phyloP scores from a whole-genome alignment of 116 monocot genomes.

The Posidonia oceanica region DNA sequence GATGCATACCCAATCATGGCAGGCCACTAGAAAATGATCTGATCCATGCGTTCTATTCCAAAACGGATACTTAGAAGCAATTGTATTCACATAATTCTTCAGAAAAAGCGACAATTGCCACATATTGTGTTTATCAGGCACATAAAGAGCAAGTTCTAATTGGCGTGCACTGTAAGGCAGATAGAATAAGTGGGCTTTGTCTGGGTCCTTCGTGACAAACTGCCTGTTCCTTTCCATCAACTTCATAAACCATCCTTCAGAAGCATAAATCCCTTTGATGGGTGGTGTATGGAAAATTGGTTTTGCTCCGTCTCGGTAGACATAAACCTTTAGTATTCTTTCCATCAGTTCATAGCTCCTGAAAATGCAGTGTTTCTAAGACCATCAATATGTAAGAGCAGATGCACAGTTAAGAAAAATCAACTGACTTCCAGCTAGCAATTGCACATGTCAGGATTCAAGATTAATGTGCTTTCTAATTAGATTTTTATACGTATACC shows the following conservation, averaged over 20 bases:
- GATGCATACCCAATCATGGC: slow-evolving; percentile 59
- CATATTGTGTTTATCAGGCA: slow-evolving; percentile 22
- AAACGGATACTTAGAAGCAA: slow-evolving; percentile 46
- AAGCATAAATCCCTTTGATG: slow-evolving; percentile 51
- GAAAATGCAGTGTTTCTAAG: slow-evolving; percentile 4
- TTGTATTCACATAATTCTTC: slow-evolving; percentile 34
- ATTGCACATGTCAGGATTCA: too few species aligned
- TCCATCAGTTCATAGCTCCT: slow-evolving; percentile 67
- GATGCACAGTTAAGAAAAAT: neutral
- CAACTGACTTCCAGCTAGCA: neutral
- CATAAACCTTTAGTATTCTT: slow-evolving; percentile 42
- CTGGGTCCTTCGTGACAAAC: slow-evolving; percentile 23
- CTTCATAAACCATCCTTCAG: slow-evolving; percentile 65
- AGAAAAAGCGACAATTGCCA: slow-evolving; percentile 23
- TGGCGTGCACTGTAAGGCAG: slow-evolving; percentile 29
- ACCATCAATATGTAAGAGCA: neutral
- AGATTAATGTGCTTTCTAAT: too few species aligned
- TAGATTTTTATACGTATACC: too few species aligned
- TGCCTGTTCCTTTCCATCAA: slow-evolving; percentile 28
- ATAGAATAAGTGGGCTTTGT: slow-evolving; percentile 35
- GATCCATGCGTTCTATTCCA: slow-evolving; percentile 62
- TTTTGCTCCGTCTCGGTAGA: slow-evolving; percentile 33
- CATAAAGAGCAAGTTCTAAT: slow-evolving; percentile 24
- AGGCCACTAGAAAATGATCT: slow-evolving; percentile 62
- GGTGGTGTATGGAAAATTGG: slow-evolving; percentile 50